These are phyloP conservation scores for Fusarium bulbicola DNA, from an alignment of 2,329 filamentous ascomycete genomes.

Conservation along the genomic window DNA sequence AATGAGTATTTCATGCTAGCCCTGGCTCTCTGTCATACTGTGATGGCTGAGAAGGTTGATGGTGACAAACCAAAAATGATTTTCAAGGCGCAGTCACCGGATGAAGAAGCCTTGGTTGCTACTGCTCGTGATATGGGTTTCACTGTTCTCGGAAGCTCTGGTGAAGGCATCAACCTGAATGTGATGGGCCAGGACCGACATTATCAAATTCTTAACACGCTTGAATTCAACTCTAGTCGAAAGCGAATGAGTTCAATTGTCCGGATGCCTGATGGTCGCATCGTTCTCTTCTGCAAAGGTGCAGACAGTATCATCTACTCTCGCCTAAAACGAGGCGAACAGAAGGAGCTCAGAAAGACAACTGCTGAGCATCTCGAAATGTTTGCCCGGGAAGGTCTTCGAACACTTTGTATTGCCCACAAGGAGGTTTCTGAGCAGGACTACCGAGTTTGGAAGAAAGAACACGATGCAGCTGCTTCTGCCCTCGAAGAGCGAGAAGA, in stretches of 20 bases:
- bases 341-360: constrained; percentile 80
- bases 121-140: constrained; percentile 97
- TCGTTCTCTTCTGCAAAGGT: constrained; percentile 95
- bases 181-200: constrained; percentile 85
- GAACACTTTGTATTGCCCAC: constrained; percentile 93
- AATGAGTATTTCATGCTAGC: constrained; percentile 94
- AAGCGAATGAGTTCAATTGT: constrained; percentile 99
- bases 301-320: constrained; percentile 98
- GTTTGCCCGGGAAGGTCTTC: constrained; percentile 93
- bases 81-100: constrained; percentile 97
- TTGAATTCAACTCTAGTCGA: constrained; percentile 96
- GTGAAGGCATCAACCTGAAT: constrained; percentile 85
- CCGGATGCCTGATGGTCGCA: constrained; percentile 89
- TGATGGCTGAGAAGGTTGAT: constrained; percentile 88
- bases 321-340: constrained; percentile 83
- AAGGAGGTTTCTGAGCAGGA: constrained; percentile 82
- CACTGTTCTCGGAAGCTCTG: constrained; percentile 82
- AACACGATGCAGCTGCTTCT: constrained; percentile 87
- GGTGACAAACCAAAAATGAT: constrained; percentile 91
- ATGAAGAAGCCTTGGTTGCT: constrained; percentile 92
- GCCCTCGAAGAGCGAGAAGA: constrained; percentile 89
- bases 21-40: constrained; percentile 94
- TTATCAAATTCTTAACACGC: constrained; percentile 89
- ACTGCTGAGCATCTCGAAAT: constrained; percentile 96
- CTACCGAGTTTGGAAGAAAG: constrained; percentile 84